phyloP scores from a whole-genome alignment of 164 flowering plant genomes.

The Liriodendron chinense region DNA sequence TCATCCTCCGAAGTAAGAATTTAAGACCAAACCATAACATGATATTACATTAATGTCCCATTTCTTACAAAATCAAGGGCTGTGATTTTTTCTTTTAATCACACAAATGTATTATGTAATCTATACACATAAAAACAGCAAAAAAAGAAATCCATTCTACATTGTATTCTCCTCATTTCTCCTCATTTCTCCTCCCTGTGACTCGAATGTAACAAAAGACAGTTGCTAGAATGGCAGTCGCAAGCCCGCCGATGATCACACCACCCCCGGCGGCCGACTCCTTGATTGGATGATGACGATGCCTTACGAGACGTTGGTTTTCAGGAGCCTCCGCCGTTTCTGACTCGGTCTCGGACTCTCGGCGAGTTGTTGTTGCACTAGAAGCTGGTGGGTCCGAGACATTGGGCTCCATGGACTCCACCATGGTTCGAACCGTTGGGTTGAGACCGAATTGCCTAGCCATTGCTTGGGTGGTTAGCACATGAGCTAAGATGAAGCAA shows the following conservation, averaged over 20 bases:
- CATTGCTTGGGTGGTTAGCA: neutral
- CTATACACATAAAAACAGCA: too few species aligned
- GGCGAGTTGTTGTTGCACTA: neutral
- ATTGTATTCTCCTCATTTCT: too few species aligned
- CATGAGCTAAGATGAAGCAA: conserved; percentile 11
- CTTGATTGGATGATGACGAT: conserved; percentile 4
- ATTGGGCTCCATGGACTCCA: neutral
- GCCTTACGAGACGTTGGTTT: conserved; percentile 12
- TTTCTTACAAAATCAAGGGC: too few species aligned
- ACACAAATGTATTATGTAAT: too few species aligned
- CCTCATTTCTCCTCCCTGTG: conserved; percentile 16
- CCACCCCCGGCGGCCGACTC: conserved; percentile 28
- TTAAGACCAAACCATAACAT: too few species aligned
- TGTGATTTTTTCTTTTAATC: too few species aligned
- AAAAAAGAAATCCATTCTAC: too few species aligned
- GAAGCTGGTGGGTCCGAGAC: conserved; percentile 10
- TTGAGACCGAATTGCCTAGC: neutral
- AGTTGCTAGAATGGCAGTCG: conserved; percentile 19
- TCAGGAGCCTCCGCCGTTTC: conserved; percentile 17
- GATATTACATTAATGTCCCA: too few species aligned
- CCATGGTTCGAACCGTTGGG: neutral
- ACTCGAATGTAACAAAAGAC: conserved; percentile 30
- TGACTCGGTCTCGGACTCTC: neutral
- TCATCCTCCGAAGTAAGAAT: too few species aligned
- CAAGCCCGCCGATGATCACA: conserved; percentile 33